These are phyloP conservation scores for Dioscorea dumetorum DNA, from an alignment of 106 monocot species.

Conservation along the genomic window DNA sequence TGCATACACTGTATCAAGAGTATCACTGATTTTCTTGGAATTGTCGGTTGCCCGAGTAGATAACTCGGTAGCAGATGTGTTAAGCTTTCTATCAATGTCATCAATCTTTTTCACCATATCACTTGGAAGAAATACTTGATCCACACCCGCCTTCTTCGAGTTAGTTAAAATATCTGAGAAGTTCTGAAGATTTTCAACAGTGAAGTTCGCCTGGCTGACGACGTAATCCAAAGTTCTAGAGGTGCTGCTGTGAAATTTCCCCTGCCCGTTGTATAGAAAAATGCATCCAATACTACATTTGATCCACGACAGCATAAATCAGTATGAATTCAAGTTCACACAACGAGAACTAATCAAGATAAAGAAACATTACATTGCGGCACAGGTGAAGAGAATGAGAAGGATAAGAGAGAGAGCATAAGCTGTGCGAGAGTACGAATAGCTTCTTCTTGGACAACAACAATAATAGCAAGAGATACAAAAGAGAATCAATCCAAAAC, in stretches of 20 bases:
- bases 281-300: constrained; percentile 48
- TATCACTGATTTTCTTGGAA: constrained; percentile 34
- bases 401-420: constrained; percentile 54
- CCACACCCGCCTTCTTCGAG: constrained; percentile 50
- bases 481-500: constrained; percentile 41
- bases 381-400: constrained; percentile 54
- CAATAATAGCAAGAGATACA: constrained; percentile 32
- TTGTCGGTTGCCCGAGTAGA: constrained; percentile 29
- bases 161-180: constrained; percentile 50
- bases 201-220: constrained; percentile 52
- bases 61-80: constrained; percentile 42
- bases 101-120: constrained; percentile 45
- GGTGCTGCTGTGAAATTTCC: constrained; percentile 68
- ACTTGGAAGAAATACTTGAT: constrained; percentile 39
- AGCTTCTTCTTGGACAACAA: constrained; percentile 33
- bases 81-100: constrained; percentile 39
- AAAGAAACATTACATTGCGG: constrained; percentile 48
- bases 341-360: not conserved
- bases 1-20: constrained; percentile 46
- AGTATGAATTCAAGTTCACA: not conserved
- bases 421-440: constrained; percentile 55
- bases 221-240: constrained; percentile 59
- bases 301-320: not conserved
- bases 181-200: constrained; percentile 58
- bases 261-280: constrained; percentile 68